A percentile compares a stretch with the other conserved stretches of the same genome.
These are phyloP conservation scores for Globisporangium paroecandrum DNA, from an alignment of 352 stramenopile species.

Conservation along the genomic window DNA sequence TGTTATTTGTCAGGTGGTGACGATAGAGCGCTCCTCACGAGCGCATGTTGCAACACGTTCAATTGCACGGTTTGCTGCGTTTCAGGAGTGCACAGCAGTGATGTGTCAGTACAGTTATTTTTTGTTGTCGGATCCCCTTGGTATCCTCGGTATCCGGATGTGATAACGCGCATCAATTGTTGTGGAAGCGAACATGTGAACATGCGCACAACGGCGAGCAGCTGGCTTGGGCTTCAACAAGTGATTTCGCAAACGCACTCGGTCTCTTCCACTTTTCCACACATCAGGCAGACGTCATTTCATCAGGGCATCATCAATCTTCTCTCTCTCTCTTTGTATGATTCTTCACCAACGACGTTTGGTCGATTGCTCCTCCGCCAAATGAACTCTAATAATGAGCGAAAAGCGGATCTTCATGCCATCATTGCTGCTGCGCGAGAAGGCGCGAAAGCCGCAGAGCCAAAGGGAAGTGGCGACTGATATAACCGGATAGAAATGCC, in stretches of 20 bases:
- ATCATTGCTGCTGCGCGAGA: slow-evolving; percentile 2
- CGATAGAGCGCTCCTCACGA: background rate
- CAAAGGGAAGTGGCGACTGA: background rate
- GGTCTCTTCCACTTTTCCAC: background rate
- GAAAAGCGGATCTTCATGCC: background rate
- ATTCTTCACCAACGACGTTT: background rate
- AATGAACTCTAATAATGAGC: background rate
- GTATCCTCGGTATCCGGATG: background rate
- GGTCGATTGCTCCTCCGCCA: background rate
- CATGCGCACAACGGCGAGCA: background rate
- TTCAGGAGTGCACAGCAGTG: background rate
- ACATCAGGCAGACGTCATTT: background rate
- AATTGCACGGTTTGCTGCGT: background rate
- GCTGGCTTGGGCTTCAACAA: background rate
- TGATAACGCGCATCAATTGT: background rate
- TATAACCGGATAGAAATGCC: slow-evolving; percentile 1
- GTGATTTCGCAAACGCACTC: background rate
- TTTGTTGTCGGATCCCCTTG: background rate
- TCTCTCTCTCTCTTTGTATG: background rate
- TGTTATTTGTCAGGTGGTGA: background rate
- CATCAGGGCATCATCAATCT: background rate
- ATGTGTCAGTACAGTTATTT: background rate
- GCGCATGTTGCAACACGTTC: background rate
- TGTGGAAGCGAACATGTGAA: background rate
- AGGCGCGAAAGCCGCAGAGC: background rate